Conservation (phyloP, 2,329 filamentous ascomycete genomes). For the Colletotrichum sublineola region DNA sequence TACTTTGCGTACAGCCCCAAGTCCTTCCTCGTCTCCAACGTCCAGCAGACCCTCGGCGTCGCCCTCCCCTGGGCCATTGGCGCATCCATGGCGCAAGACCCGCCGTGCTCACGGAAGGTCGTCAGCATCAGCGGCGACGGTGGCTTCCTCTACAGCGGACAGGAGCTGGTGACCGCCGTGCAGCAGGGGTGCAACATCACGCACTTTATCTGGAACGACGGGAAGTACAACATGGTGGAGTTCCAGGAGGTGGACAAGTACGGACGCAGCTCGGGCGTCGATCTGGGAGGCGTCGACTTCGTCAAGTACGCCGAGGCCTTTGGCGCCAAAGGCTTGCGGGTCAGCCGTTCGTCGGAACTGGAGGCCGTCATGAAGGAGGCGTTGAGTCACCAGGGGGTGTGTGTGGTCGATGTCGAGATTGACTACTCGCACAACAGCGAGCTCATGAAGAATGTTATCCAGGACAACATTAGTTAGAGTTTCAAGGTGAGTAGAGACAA, state of each 20-base stretch:
- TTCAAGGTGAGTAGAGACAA: neutral
- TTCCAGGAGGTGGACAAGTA: constrained; percentile 66
- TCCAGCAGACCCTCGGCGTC: constrained; percentile 63
- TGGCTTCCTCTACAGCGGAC: constrained; percentile 63
- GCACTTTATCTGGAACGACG: constrained; percentile 65
- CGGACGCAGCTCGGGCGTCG: constrained; percentile 58
- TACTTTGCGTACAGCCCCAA: constrained; percentile 60
- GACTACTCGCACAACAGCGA: constrained; percentile 59
- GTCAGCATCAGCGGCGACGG: constrained; percentile 61
- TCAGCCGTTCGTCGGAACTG: constrained; percentile 54
- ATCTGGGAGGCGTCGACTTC: constrained; percentile 61
- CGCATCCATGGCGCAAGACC: constrained; percentile 57
- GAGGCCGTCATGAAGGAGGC: constrained; percentile 59
- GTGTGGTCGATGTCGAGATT: constrained; percentile 61
- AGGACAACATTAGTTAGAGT: constrained; percentile 44
- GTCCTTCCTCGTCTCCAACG: constrained; percentile 60
- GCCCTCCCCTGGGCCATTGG: constrained; percentile 63
- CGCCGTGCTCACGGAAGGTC: constrained; percentile 59
- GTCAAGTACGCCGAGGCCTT: constrained; percentile 61
- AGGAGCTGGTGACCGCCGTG: constrained; percentile 61
- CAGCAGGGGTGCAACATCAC: constrained; percentile 62
- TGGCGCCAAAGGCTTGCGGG: constrained; percentile 59
- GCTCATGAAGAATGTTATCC: constrained; percentile 56
- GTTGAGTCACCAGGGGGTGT: constrained; percentile 56
- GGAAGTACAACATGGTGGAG: constrained; percentile 64